phyloP scores from a whole-genome alignment of 2,329 filamentous ascomycete species.

The Arthroderma uncinatum region DNA sequence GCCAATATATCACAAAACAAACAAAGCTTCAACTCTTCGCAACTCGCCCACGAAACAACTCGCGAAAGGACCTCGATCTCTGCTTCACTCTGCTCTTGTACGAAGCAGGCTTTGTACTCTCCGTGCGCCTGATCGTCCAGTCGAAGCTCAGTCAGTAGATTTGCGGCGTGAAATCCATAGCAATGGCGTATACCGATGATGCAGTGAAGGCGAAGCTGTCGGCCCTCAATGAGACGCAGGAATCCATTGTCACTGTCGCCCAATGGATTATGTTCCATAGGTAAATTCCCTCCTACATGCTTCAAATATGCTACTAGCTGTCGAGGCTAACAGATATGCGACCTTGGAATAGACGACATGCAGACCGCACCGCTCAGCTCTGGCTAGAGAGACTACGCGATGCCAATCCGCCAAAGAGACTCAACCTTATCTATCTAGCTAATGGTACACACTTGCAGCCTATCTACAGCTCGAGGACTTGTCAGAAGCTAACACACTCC shows the following conservation, averaged over 20 bases:
- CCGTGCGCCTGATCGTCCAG: background rate
- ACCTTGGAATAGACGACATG: slow-evolving; percentile 58
- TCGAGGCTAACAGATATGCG: background rate
- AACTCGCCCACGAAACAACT: background rate
- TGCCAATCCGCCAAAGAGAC: slow-evolving; percentile 68
- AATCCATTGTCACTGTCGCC: slow-evolving; percentile 88
- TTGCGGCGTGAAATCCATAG: slow-evolving; percentile 11
- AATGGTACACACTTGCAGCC: slow-evolving; percentile 54
- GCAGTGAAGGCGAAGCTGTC: slow-evolving; percentile 90
- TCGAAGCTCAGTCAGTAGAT: background rate
- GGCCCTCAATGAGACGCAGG: slow-evolving; percentile 90
- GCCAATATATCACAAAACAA: background rate
- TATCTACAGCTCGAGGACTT: background rate
- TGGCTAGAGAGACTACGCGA: slow-evolving; percentile 89
- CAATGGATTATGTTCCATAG: slow-evolving; percentile 99
- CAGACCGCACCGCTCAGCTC: slow-evolving; percentile 78
- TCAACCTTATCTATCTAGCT: slow-evolving; percentile 87
- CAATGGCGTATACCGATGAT: slow-evolving; percentile 92
- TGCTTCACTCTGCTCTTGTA: too few relatives aligned
- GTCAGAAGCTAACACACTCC: background rate
- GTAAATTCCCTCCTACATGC: slow-evolving; percentile 35
- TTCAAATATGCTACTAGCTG: background rate
- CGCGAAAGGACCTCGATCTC: background rate
- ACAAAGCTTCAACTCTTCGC: background rate
- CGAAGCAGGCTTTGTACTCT: background rate